Evolutionary conservation across 2,329 filamentous ascomycete species (phyloP), one percentile per base, ranked within the genome.

Genomic region (Pseudonectria buxi): DNA sequence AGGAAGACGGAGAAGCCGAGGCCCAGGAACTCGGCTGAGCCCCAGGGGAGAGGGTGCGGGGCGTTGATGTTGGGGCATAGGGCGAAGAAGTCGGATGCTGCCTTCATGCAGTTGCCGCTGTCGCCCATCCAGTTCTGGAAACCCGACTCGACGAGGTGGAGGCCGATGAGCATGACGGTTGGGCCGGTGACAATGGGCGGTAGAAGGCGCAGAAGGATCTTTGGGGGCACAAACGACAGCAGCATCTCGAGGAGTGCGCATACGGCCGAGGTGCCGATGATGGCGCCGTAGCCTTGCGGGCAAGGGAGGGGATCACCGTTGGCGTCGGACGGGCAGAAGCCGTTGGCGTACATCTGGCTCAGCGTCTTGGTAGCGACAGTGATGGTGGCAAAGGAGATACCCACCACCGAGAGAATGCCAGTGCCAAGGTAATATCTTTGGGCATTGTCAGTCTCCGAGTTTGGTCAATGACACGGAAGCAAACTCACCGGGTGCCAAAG

Each of bases 81-180:
- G 6, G 69, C 68, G 56, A 76, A 86, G 46, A 76, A 72, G 11
- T 71, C 74, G 3, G 66, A 57, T 52, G 80, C 51, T 32, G 64
- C 63, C 35, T 47, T 45, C 32, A 69, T 63, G 43, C 78, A 81
- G 6, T 61, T 57, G 3, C 84, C 83, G 27, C 71, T 76, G 24
- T 86, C 85, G 13, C 86, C 86, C 35, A 83, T 82, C 86, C 86
- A 90, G 61, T 82, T 75, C 56, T 81, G 63, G 61, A 90, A 84
- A 10, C 82, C 86, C 24, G 74, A 79, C 46, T 76, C 58, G 49
- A 90, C 81, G 36, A 92, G 68, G 36, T 74, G 74, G 28, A 89
- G 75, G 25, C 86, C 86, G 40, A 92, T 89, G 18, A 83, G 68
- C 64, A 73, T 72, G 48, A 74, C 71, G 2, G 82, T 85, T 1